These are phyloP conservation scores for Apiospora rasikravindrae DNA, from an alignment of 2,329 filamentous ascomycete species.

Conservation along the genomic window DNA sequence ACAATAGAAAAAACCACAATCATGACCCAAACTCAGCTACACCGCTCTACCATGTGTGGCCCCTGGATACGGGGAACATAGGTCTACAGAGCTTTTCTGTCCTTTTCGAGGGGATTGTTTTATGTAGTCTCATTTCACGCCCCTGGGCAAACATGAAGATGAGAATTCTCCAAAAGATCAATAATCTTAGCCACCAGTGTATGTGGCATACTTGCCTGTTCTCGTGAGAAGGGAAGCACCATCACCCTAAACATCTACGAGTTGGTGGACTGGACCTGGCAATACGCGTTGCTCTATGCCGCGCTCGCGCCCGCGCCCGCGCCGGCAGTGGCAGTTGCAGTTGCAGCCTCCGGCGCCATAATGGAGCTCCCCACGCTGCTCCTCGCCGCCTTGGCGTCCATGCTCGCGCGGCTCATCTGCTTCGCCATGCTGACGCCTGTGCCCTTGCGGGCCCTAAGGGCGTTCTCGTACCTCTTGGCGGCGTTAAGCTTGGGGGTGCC, in stretches of 20 bases:
- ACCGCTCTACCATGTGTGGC: not conserved
- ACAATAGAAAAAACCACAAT: not conserved
- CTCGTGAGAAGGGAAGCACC: not conserved
- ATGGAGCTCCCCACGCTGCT: not conserved
- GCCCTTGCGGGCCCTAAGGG: slow-evolving; percentile 56
- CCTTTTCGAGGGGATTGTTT: not conserved
- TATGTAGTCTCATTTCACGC: not conserved
- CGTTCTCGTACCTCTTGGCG: slow-evolving; percentile 51
- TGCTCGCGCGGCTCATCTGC: slow-evolving; percentile 53
- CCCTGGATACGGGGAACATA: not conserved
- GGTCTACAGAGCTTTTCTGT: not conserved
- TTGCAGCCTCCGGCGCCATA: not conserved
- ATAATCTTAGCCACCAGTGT: too few species aligned
- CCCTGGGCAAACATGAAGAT: not conserved
- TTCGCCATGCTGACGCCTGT: slow-evolving; percentile 57
- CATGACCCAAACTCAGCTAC: not conserved
- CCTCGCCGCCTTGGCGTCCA: slow-evolving; percentile 35
- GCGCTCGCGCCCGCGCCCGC: not conserved
- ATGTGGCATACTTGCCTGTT: not conserved
- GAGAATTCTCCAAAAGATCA: not conserved
- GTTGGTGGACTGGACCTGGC: not conserved
- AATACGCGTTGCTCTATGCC: not conserved
- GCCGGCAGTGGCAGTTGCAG: not conserved
- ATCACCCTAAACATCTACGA: not conserved
- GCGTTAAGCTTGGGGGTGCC: slow-evolving; percentile 33